Percentiles rank a stretch among this genome's conserved stretches.
Evolutionary conservation across 2,329 filamentous ascomycete species (phyloP).

Genomic region (Colletotrichum cordylinicola): DNA sequence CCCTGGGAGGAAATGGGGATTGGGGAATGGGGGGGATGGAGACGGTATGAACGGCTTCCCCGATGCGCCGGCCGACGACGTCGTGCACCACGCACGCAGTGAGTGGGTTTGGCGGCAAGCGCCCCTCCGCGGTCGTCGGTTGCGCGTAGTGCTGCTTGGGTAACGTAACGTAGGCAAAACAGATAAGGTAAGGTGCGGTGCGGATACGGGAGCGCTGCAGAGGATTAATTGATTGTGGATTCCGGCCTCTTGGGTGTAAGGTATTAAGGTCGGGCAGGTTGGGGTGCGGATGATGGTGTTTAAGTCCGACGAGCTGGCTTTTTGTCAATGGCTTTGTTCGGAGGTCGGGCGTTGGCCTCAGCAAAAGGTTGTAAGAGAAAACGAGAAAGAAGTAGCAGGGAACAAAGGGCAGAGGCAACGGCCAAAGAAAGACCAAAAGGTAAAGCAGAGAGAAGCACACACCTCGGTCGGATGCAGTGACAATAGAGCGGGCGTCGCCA

Average conservation of each 20-base stretch:
- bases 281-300: not conserved
- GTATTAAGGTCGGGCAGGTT: not conserved
- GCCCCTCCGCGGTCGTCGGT: not conserved
- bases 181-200: not conserved
- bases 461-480: not conserved
- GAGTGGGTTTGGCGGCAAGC: not conserved
- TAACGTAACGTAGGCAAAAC: not conserved
- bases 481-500: not conserved
- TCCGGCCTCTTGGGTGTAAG: not conserved
- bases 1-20: not conserved
- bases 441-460: not conserved
- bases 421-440: not conserved
- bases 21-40: not conserved
- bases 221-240: not conserved
- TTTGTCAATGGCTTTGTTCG: constrained; percentile 2
- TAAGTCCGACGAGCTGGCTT: not conserved
- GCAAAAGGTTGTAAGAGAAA: not conserved
- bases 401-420: not conserved
- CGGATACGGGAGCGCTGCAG: not conserved
- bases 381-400: not conserved
- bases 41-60: constrained; percentile 12
- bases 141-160: not conserved
- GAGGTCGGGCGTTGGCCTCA: not conserved
- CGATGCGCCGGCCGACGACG: constrained; percentile 11
- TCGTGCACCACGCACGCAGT: not conserved